Base-by-base conservation (phyloP, 2,329 filamentous ascomycete species). In the Diaporthe batatas region DNA sequence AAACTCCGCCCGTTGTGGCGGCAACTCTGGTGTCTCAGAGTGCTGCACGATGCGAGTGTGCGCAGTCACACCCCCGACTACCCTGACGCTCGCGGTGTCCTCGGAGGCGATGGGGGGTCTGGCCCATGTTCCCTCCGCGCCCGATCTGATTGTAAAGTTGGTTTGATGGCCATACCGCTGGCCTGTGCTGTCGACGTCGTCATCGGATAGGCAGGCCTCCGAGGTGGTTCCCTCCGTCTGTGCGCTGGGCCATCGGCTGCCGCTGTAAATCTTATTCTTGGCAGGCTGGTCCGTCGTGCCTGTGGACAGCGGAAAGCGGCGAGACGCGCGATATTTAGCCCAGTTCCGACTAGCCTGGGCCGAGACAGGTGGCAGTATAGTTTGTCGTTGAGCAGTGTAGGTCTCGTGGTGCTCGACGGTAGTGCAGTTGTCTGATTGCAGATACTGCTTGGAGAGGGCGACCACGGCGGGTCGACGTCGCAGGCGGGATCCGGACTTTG, bases 1-100 rank as follows among this genome's bases (percentile, higher is more conserved):
- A 36, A 34, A 51, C 44, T 65, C 44, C 21, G 62, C 62, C 6
- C 36, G 29, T 65, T 65, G 44, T 36, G 62, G 62, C 42, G 6
- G 23, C 12, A 23, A 6, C 3, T 34, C 32, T 1, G 59, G 29
- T 12, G 42, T 12, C 42, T 65, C 12, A 18, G 34, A 23, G 12
- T 25, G 29, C 42, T 49, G 25, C 42, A 49, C 12, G 7, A 2
- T 8, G 21, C n/a, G 21, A 21, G n/a, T 2, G 3, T 18, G 25
- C 21, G 29, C 44, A 5, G 6, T 18, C 29, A 16, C 32, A 12
- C 1, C 10, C 34, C 62, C 29, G 36, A n/a, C 8, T n/a, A 1
- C 11, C 32, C 11, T n/a, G 16, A 21, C 18, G 6, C 12, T 6
- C 16, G 62, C 23, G 6, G 32, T 12, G 11, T 25, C 47, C 12